Evolutionary conservation across 495 filamentous ascomycete species (phyloP).

Genomic region (Achaetomiella virescens): DNA sequence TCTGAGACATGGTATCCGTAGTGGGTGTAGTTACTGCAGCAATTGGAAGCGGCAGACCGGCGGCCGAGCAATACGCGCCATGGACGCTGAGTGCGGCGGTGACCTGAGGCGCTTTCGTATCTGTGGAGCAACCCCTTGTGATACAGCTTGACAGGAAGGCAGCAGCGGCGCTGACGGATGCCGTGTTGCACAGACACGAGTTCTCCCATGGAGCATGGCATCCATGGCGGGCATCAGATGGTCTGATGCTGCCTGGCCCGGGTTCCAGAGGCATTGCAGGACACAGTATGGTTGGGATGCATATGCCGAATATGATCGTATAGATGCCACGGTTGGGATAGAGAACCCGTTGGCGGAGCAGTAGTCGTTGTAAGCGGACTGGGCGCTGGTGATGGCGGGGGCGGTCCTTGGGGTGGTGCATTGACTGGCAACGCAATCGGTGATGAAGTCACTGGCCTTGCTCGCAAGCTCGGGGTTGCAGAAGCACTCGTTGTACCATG

Average conservation of each 20-base stretch:
- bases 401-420: not conserved
- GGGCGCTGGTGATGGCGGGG: not conserved
- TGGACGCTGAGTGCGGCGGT: not conserved
- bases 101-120: not conserved
- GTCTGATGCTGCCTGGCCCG: not conserved
- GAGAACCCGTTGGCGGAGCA: slow-evolving; percentile 4
- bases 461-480: slow-evolving; percentile 5
- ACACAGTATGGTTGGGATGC: not conserved
- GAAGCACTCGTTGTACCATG: slow-evolving; percentile 10
- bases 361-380: slow-evolving; percentile 5
- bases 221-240: slow-evolving; percentile 4
- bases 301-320: slow-evolving; percentile 1
- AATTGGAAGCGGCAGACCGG: not conserved
- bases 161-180: not conserved
- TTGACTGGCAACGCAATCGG: not conserved
- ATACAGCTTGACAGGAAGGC: not conserved
- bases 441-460: slow-evolving; percentile 3
- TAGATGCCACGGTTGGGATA: slow-evolving; percentile 11
- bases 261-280: slow-evolving; percentile 5
- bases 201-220: not conserved
- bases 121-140: not conserved
- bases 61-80: not conserved
- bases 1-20: too few relatives aligned
- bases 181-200: too few relatives aligned
- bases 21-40: not conserved